These are phyloP conservation scores for Lipomyces lipofer DNA, from an alignment of 805 yeast species.

Conservation along the genomic window DNA sequence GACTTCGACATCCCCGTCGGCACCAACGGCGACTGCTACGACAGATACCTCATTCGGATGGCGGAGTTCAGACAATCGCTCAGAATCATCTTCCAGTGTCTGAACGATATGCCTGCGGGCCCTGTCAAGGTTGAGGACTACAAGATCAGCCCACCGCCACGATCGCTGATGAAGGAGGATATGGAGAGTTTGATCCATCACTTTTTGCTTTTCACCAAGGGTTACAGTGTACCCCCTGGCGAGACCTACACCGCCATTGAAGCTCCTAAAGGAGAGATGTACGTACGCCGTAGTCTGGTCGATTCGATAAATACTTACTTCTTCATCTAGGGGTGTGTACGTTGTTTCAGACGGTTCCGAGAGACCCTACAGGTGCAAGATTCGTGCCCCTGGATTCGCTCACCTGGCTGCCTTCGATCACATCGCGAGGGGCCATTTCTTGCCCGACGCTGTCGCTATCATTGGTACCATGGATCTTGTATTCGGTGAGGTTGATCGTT, in stretches of 20 bases:
- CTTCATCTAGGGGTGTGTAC: slow-evolving; percentile 56
- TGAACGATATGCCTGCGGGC: slow-evolving; percentile 89
- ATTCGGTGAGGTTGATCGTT: slow-evolving; percentile 93
- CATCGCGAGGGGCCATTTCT: slow-evolving; percentile 78
- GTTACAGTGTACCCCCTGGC: slow-evolving; percentile 85
- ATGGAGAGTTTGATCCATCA: slow-evolving; percentile 92
- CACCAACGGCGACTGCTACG: slow-evolving; percentile 85
- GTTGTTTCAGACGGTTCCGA: slow-evolving; percentile 87
- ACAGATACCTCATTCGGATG: slow-evolving; percentile 85
- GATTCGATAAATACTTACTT: not conserved
- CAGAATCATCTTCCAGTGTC: slow-evolving; percentile 85
- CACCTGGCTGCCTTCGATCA: slow-evolving; percentile 88
- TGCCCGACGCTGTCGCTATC: slow-evolving; percentile 91
- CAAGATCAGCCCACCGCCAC: slow-evolving; percentile 81
- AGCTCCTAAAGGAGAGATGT: slow-evolving; percentile 94
- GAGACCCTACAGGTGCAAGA: slow-evolving; percentile 88
- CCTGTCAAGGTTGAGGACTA: slow-evolving; percentile 89
- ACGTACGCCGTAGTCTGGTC: too few species aligned
- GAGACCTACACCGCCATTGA: slow-evolving; percentile 90
- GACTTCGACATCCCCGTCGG: slow-evolving; percentile 90
- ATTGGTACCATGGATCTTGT: slow-evolving; percentile 95
- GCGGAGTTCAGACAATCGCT: slow-evolving; percentile 89
- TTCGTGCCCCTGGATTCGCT: slow-evolving; percentile 93
- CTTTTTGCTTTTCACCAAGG: slow-evolving; percentile 83
- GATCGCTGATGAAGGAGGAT: slow-evolving; percentile 80